These are phyloP conservation scores for Aspergillus tanneri DNA, from an alignment of 2,329 filamentous ascomycete genomes.

Conservation along the genomic window DNA sequence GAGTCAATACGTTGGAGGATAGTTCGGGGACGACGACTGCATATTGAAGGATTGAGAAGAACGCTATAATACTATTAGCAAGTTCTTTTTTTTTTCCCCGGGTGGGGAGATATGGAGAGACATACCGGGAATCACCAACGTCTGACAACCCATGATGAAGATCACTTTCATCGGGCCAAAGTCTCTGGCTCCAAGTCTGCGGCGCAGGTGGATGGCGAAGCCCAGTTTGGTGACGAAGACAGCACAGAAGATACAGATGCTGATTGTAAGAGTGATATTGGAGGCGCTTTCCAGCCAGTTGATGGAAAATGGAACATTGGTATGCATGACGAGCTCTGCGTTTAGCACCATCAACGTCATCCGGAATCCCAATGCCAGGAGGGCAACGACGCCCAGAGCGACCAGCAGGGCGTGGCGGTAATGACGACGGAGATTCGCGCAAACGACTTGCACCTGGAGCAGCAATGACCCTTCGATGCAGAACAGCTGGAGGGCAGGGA, in stretches of 20 bases:
- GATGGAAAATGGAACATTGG: slow-evolving; percentile 27
- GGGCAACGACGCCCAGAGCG: slow-evolving; percentile 50
- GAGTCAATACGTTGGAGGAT: slow-evolving; percentile 55
- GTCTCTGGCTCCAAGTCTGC: slow-evolving; percentile 56
- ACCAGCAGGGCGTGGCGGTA: slow-evolving; percentile 49
- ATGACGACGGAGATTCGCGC: slow-evolving; percentile 48
- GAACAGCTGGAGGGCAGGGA: slow-evolving; percentile 54
- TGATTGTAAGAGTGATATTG: slow-evolving; percentile 54
- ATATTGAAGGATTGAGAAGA: slow-evolving; percentile 62
- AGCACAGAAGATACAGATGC: slow-evolving; percentile 62
- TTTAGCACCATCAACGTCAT: slow-evolving; percentile 54
- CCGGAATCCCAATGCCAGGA: slow-evolving; percentile 55
- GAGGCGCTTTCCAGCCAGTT: slow-evolving; percentile 46
- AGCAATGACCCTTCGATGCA: slow-evolving; percentile 60
- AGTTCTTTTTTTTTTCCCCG: background rate
- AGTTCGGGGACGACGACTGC: slow-evolving; percentile 53
- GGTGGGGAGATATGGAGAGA: background rate
- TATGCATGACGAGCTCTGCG: slow-evolving; percentile 39
- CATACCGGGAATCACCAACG: slow-evolving; percentile 62
- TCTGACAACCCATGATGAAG: slow-evolving; percentile 67
- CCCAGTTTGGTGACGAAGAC: slow-evolving; percentile 63
- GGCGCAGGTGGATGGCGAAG: slow-evolving; percentile 56
- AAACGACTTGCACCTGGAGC: slow-evolving; percentile 64
- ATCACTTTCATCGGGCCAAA: slow-evolving; percentile 67
- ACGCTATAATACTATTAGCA: slow-evolving; percentile 45